Evolutionary conservation across 2,329 filamentous ascomycete species (phyloP), one percentile per base, ranked within the genome.

Genomic region (Microascus cirrosus): DNA sequence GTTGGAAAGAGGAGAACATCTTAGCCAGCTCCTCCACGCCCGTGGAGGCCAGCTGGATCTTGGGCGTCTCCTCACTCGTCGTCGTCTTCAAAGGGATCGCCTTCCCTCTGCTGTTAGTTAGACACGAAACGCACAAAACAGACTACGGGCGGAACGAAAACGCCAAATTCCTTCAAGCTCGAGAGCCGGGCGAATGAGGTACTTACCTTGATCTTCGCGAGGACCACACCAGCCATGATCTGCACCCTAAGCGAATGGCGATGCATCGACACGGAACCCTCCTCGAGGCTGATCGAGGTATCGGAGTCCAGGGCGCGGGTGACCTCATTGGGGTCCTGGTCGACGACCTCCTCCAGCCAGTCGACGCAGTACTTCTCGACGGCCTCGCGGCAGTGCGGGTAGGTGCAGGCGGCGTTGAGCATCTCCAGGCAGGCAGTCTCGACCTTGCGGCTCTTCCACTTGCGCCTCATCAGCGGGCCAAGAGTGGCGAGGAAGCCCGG

Each of bases 401-500:
- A 89, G 71, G 96, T 89, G 71, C 91, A 96, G 7, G 93, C 92
- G 13, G 90, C 90, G 71, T 92, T 96, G 59, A 99, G 79, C 73
- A 99, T 84, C 66, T 96, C 89, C 63, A 99, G 73, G 54, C 90
- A 87, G 2, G 91, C 89, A 59, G 89, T 86, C 71, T 96, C 91
- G 24, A 97, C 87, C 65, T 90, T 90, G 63, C 83, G 81, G 68
- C 87, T 93, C 75, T 93, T 95, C 76, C 87, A 89, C 68, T 86
- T 90, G 63, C 85, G 82, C 62, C 87, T 81, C 71, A 95, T 87
- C 57, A 95, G 76, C 15, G 87, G 83, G 18, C 87, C 85, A 7
- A 97, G 79, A 58, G 83, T 86, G 59, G 84, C 77, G 53, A 96
- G 76, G 66, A 99, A 97, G 2, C 90, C 90, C 63, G 96, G 90